Evolutionary conservation across 306 rosid genomes (phyloP).

Genomic region (Cucurbita argyrosperma): DNA sequence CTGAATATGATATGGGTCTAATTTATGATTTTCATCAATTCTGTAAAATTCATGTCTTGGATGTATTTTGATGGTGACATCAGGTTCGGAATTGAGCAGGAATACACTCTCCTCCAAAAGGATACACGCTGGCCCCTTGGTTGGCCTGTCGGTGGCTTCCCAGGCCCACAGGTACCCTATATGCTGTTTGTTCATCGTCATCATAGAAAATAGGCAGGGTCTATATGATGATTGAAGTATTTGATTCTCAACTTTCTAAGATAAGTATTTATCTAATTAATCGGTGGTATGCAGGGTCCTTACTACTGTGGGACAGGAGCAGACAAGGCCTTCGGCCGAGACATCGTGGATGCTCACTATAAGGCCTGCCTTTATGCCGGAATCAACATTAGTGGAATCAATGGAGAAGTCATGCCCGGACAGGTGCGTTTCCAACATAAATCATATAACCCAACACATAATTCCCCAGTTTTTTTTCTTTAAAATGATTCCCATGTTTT

Average conservation of each 20-base stretch:
- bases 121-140: constrained; percentile 29
- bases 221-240: no score
- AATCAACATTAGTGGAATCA: constrained; percentile 34
- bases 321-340: constrained; percentile 42
- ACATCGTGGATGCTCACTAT: constrained; percentile 35
- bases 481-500: neutral
- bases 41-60: neutral
- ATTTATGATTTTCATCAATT: neutral
- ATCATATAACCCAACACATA: neutral
- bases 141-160: constrained; percentile 44
- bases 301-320: constrained; percentile 42
- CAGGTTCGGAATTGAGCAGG: constrained; percentile 51
- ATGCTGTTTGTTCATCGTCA: neutral
- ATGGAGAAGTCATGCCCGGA: constrained; percentile 49
- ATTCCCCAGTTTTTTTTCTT: neutral
- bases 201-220: neutral
- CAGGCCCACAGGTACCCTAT: constrained; percentile 32
- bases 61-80: neutral
- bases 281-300: constrained; percentile 21
- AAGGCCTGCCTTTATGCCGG: constrained; percentile 51
- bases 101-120: constrained; percentile 46
- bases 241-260: no score
- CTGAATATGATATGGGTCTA: neutral
- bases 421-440: constrained; percentile 17
- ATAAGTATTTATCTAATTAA: neutral